These are phyloP conservation scores for Phytophthora boehmeriae DNA, from an alignment of 352 stramenopile species.

Conservation along the genomic window DNA sequence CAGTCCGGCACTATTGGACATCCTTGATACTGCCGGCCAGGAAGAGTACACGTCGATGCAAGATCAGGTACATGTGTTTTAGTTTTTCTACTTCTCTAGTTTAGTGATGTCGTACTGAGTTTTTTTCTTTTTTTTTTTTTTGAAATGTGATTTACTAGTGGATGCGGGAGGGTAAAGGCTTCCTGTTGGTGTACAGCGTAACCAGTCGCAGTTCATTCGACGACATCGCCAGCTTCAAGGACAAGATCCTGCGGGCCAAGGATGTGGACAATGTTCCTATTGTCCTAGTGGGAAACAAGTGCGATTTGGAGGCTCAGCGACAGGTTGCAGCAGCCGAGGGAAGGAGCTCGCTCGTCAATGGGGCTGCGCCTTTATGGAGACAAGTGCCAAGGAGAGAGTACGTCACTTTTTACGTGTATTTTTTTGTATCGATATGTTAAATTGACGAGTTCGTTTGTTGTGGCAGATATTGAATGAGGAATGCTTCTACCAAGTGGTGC, in stretches of 20 bases:
- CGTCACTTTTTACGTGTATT: conserved; percentile 9
- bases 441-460: conserved; percentile 14
- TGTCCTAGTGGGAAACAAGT: conserved; percentile 91
- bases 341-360: conserved; percentile 72
- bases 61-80: conserved; percentile 65
- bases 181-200: conserved; percentile 90
- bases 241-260: conserved; percentile 91
- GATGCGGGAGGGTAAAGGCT: conserved; percentile 93
- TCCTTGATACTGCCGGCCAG: conserved; percentile 92
- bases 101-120: neutral
- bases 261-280: conserved; percentile 88
- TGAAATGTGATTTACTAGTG: conserved; percentile 49
- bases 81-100: neutral
- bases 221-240: conserved; percentile 88
- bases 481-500: conserved; percentile 90
- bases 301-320: conserved; percentile 77
- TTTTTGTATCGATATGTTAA: neutral
- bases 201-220: conserved; percentile 91
- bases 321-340: conserved; percentile 74
- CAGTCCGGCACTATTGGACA: conserved; percentile 83
- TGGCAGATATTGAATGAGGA: conserved; percentile 88
- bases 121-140: neutral
- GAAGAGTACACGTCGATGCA: conserved; percentile 94
- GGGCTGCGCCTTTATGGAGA: conserved; percentile 90
- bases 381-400: conserved; percentile 88